phyloP scores from a whole-genome alignment of 140 eudicot species.

The Anethum foeniculum region DNA sequence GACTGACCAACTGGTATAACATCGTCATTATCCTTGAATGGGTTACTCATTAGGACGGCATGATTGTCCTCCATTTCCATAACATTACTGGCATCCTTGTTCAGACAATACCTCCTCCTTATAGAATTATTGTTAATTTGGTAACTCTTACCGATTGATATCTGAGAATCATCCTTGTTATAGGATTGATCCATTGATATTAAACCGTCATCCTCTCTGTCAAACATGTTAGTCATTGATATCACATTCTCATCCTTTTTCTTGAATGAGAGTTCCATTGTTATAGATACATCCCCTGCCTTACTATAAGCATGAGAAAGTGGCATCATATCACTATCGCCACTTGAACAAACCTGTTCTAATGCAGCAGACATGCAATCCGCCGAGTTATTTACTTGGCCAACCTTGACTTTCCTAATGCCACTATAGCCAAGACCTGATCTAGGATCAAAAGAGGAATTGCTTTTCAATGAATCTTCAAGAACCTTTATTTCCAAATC shows the following conservation, averaged over 20 bases:
- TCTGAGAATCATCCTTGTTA: constrained; percentile 12
- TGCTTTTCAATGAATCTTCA: constrained; percentile 26
- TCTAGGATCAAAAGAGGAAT: constrained; percentile 14
- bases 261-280: constrained; percentile 34
- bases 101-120: constrained; percentile 25
- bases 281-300: constrained; percentile 27
- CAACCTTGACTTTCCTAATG: constrained; percentile 53
- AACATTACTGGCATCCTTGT: constrained; percentile 24
- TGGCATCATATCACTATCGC: constrained; percentile 18
- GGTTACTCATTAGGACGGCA: constrained; percentile 19
- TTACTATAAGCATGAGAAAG: constrained; percentile 22
- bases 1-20: constrained; percentile 29
- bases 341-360: constrained; percentile 26
- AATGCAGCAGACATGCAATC: constrained; percentile 26
- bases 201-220: constrained; percentile 30
- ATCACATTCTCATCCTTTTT: constrained; percentile 25
- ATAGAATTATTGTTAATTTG: constrained; percentile 17
- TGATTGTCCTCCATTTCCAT: constrained; percentile 26
- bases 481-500: constrained; percentile 24
- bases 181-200: constrained; percentile 28
- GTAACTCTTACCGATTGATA: constrained; percentile 15
- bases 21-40: constrained; percentile 20
- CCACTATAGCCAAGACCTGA: constrained; percentile 43
- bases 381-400: constrained; percentile 45
- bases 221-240: constrained; percentile 27